Percentiles rank a stretch among this genome's conserved stretches.
Conservation (phyloP, 495 filamentous ascomycete species). For the Amorphotheca resinae region DNA sequence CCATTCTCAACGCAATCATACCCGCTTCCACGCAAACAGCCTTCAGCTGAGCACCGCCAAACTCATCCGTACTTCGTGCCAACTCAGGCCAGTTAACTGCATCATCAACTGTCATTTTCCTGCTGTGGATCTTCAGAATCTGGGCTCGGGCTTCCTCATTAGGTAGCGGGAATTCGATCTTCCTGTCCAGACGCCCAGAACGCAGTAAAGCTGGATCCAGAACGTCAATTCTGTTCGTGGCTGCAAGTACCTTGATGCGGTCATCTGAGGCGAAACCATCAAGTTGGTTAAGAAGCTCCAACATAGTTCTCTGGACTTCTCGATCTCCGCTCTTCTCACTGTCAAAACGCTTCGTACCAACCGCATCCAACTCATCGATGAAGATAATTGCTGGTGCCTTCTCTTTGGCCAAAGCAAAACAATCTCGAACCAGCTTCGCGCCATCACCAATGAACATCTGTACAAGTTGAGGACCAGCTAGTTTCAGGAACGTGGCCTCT, state of each 20-base stretch:
- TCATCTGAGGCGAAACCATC: constrained; percentile 99
- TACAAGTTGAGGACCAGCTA: constrained; percentile 95
- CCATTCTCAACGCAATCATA: constrained; percentile 94
- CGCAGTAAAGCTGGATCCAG: constrained; percentile 89
- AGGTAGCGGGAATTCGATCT: constrained; percentile 99
- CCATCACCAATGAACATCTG: constrained; percentile 99
- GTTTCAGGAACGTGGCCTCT: constrained; percentile 97
- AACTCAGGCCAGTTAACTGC: constrained; percentile 94
- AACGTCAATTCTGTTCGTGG: constrained; percentile 96
- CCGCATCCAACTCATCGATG: constrained; percentile 95
- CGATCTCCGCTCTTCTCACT: constrained; percentile 96
- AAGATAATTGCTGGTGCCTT: constrained; percentile 99
- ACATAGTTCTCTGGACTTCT: constrained; percentile 97
- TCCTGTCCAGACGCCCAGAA: constrained; percentile 90
- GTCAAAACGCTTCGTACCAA: constrained; percentile 98
- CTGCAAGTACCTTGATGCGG: constrained; percentile 95
- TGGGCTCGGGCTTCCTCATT: constrained; percentile 97
- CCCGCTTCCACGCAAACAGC: constrained; percentile 97
- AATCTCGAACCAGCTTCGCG: constrained; percentile 93
- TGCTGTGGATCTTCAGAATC: constrained; percentile 92
- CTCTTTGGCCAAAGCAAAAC: constrained; percentile 94
- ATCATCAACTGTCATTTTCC: constrained; percentile 95
- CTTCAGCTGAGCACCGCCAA: constrained; percentile 94
- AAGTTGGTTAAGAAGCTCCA: constrained; percentile 97
- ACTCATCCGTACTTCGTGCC: constrained; percentile 96